Base-by-base conservation (phyloP, 1,284 basidiomycete genomes). In the Vanrija humicola region DNA sequence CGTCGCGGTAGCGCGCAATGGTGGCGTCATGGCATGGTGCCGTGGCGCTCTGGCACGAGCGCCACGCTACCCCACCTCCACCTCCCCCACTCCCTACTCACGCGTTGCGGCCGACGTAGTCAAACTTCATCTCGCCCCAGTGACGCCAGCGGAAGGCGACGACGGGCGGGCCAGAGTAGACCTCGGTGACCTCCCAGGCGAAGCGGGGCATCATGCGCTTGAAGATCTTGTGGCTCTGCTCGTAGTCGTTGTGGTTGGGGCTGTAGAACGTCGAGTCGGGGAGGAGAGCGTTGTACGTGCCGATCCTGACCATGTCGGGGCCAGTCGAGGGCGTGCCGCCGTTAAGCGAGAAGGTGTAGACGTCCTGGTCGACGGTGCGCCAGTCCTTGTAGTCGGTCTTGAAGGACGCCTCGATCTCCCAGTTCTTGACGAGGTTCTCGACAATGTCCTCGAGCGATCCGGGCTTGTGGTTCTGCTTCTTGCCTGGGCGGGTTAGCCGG, bases 161-260 rank as follows among this genome's bases (percentile, higher is more conserved):
- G 26, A 28, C 46, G 25, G 57, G 57, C 7, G 57, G 57, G 28
- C 57, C 57, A 38, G 53, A 55, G 57, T 55, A 59, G 21, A 59
- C 57, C 50, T 59, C 53, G 44, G 55, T 46, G 18, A 59, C 57
- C 53, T 59, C 57, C 53, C 53, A 59, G 10, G 57, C 57, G 23
- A 59, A 59, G 12, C 46, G 44, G 29, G 57, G 57, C 57, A 59
- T 59, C 57, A 59, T 59, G 57, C 57, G 57, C 57, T 59, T 59
- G 50, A 59, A 56, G 21, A 40, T 43, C 50, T 52, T 52, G 57
- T 59, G 57, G 25, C 38, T 43, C 18, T 38, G 50, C 15, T 45
- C 45, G 39, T 52, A 59, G 50, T 42, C 44, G 57, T 59, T 59
- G 43, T 55, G 38, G 28, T 44, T 29, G 26, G 57, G 57, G 46